Conservation (phyloP, 345 rosid genomes). For the Gossypium longicalyx region DNA sequence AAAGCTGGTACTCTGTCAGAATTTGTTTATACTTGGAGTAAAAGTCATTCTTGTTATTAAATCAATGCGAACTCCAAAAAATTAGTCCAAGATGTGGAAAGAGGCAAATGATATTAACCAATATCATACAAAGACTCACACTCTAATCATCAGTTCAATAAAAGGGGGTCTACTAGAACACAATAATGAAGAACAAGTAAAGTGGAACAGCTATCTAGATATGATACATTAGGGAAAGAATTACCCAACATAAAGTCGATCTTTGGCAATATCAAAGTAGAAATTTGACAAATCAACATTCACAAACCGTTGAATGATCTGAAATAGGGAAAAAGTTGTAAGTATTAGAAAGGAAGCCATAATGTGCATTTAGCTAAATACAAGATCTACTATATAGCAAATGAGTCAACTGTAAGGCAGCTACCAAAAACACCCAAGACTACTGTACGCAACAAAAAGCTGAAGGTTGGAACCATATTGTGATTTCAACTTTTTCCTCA, state of each 20-base stretch:
- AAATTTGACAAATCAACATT: conserved; percentile 90
- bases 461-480: not conserved
- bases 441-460: not conserved
- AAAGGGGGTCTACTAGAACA: not conserved
- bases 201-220: not conserved
- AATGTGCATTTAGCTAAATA: not conserved
- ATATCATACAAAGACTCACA: not conserved
- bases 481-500: not conserved
- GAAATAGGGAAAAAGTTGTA: conserved; percentile 27
- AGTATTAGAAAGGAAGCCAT: not conserved
- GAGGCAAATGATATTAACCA: not conserved
- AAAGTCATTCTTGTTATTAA: not conserved
- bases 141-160: not conserved
- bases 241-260: conserved; percentile 96
- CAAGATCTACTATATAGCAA: not conserved
- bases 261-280: conserved; percentile 93
- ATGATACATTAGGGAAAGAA: conserved; percentile 20
- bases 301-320: conserved; percentile 80
- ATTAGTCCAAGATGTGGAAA: not conserved
- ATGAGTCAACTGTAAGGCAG: not conserved
- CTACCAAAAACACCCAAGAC: not conserved
- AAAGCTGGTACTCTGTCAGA: not conserved
- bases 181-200: not conserved
- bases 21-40: not conserved
- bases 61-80: not conserved